Percentiles rank a stretch among this genome's conserved stretches.
These are phyloP conservation scores for Coemansia sp. DNA, from an alignment of 192 early-diverging fungal genomes.

Conservation along the genomic window DNA sequence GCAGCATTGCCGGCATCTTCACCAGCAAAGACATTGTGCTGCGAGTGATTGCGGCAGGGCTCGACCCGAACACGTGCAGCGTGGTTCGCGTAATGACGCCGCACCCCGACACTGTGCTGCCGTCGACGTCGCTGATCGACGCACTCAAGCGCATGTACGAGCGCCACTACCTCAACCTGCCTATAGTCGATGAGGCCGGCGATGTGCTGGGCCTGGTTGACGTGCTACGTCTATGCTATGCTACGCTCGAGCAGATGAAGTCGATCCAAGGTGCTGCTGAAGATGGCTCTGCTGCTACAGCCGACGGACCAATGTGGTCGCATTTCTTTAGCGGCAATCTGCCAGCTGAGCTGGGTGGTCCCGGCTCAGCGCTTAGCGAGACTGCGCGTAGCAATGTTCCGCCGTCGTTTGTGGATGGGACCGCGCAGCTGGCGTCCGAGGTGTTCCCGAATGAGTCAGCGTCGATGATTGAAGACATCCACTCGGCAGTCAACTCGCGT, in stretches of 20 bases:
- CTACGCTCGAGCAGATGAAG: constrained; percentile 78
- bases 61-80: constrained; percentile 85
- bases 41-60: constrained; percentile 81
- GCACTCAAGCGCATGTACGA: constrained; percentile 86
- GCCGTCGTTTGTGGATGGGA: constrained; percentile 49
- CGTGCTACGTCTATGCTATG: constrained; percentile 80
- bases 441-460: constrained; percentile 57
- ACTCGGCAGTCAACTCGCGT: constrained; percentile 57
- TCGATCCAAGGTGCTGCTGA: constrained; percentile 54
- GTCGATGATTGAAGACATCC: constrained; percentile 57
- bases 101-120: constrained; percentile 75
- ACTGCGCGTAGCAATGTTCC: constrained; percentile 31
- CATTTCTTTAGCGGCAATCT: constrained; percentile 75
- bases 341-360: constrained; percentile 62
- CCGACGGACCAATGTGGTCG: constrained; percentile 69
- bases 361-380: constrained; percentile 11
- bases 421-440: constrained; percentile 44
- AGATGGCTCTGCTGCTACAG: constrained; percentile 7
- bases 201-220: constrained; percentile 77
- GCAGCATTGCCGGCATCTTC: constrained; percentile 83
- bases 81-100: constrained; percentile 98
- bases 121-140: constrained; percentile 74
- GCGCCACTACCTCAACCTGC: constrained; percentile 81
- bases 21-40: constrained; percentile 89
- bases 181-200: constrained; percentile 70